Percentiles rank a stretch among this genome's conserved stretches.
Conservation (phyloP, 371 early-diverging fungal species). For the Lichtheimia ramosa region DNA sequence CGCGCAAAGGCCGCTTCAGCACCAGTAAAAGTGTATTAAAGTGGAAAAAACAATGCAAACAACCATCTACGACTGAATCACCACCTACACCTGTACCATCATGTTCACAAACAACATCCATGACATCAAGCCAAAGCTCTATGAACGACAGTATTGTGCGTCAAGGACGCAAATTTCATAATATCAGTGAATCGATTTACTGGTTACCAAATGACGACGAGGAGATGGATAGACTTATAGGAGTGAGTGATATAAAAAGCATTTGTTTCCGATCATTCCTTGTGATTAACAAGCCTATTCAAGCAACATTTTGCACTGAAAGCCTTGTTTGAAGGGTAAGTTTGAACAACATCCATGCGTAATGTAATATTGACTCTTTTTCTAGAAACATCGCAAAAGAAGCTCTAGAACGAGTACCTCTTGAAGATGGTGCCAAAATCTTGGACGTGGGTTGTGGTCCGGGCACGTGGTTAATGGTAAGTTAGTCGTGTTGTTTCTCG, state of each 20-base stretch:
- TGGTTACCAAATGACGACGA: slow-evolving; percentile 48
- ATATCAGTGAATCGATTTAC: slow-evolving; percentile 26
- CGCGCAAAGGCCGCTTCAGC: neutral
- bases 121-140: slow-evolving; percentile 9
- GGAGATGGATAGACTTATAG: slow-evolving; percentile 40
- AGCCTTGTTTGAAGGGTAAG: slow-evolving; percentile 22
- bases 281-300: neutral
- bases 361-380: neutral
- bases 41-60: too few species aligned
- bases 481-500: neutral
- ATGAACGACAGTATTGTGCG: slow-evolving; percentile 13
- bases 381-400: neutral
- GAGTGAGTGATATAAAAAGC: slow-evolving; percentile 25
- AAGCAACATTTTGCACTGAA: slow-evolving; percentile 25
- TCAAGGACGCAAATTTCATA: slow-evolving; percentile 20
- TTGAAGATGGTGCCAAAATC: slow-evolving; percentile 13
- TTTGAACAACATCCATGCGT: neutral
- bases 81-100: slow-evolving; percentile 3
- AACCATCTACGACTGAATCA: neutral
- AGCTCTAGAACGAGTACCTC: neutral
- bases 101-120: neutral
- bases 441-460: slow-evolving; percentile 25
- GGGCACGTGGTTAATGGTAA: slow-evolving; percentile 18
- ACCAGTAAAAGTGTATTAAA: too few species aligned
- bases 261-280: too few species aligned